Evolutionary conservation across 2,329 filamentous ascomycete species (phyloP).

Genomic region (Ophiostoma fasciatum): DNA sequence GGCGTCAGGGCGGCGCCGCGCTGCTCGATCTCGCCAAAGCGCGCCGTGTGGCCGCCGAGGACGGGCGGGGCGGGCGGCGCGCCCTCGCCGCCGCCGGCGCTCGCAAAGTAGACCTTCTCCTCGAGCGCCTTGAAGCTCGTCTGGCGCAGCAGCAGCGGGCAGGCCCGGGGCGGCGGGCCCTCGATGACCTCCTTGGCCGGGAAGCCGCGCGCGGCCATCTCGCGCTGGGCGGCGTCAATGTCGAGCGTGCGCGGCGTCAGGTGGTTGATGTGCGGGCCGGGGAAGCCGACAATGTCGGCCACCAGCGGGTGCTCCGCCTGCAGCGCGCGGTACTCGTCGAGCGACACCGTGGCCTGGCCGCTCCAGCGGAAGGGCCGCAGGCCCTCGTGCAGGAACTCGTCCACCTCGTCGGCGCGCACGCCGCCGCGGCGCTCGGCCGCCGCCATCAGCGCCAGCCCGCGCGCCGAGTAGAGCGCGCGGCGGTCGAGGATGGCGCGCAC

Average conservation of each 20-base stretch:
- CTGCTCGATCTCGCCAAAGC: conserved; percentile 39
- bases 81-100: not conserved
- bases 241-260: conserved; percentile 35
- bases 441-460: too few species aligned
- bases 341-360: conserved; percentile 22
- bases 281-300: conserved; percentile 29
- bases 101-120: conserved; percentile 28
- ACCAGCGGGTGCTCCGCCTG: conserved; percentile 29
- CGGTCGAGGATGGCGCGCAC: too few species aligned
- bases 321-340: conserved; percentile 26
- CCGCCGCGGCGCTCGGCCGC: too few species aligned
- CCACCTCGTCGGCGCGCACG: conserved; percentile 13
- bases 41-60: conserved; percentile 28
- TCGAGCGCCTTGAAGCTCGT: conserved; percentile 38
- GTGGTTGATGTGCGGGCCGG: conserved; percentile 36
- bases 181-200: conserved; percentile 34
- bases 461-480: too few species aligned
- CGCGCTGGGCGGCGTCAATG: conserved; percentile 27
- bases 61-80: conserved; percentile 8
- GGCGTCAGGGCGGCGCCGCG: conserved; percentile 33
- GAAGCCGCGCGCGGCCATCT: conserved; percentile 27
- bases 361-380: conserved; percentile 34
- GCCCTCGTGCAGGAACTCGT: conserved; percentile 26
- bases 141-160: conserved; percentile 33
- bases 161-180: conserved; percentile 29